Percentiles rank a stretch among this genome's conserved stretches.
Conservation (phyloP, 352 stramenopile genomes). For the Phytophthora constricta region DNA sequence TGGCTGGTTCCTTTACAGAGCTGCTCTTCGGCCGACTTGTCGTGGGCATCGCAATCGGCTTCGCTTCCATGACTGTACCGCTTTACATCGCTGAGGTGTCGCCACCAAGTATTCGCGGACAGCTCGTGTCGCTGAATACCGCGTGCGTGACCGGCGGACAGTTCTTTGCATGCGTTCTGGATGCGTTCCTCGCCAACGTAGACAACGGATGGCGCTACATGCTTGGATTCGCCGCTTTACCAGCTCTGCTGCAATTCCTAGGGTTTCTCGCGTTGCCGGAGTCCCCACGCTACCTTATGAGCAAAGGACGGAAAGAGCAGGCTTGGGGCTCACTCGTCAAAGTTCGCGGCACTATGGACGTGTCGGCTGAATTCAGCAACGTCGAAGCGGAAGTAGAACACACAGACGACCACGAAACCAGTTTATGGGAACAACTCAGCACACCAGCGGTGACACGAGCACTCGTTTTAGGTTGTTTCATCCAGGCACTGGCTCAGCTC, state of each 20-base stretch:
- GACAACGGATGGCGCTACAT: slow-evolving; percentile 80
- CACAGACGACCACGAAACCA: slow-evolving; percentile 25
- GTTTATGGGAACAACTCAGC: slow-evolving; percentile 44
- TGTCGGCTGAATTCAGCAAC: slow-evolving; percentile 61
- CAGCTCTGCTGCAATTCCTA: slow-evolving; percentile 71
- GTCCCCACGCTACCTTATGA: slow-evolving; percentile 71
- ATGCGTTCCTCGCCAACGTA: slow-evolving; percentile 56
- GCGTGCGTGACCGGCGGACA: slow-evolving; percentile 76
- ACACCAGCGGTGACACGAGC: slow-evolving; percentile 39
- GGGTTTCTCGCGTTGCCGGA: slow-evolving; percentile 75
- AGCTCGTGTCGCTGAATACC: slow-evolving; percentile 82
- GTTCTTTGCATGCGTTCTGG: slow-evolving; percentile 80
- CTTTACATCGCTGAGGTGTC: slow-evolving; percentile 84
- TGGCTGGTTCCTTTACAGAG: slow-evolving; percentile 51
- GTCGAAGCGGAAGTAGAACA: slow-evolving; percentile 61
- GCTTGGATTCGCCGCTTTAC: slow-evolving; percentile 74
- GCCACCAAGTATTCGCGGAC: slow-evolving; percentile 64
- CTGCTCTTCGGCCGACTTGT: slow-evolving; percentile 66
- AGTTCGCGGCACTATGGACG: slow-evolving; percentile 60
- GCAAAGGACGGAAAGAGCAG: slow-evolving; percentile 45
- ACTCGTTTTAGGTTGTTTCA: slow-evolving; percentile 56
- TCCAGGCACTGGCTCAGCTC: slow-evolving; percentile 66
- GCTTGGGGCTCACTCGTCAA: slow-evolving; percentile 52
- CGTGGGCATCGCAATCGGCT: slow-evolving; percentile 70
- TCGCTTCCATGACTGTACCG: slow-evolving; percentile 79